These are phyloP conservation scores for Cocos nucifera DNA, from an alignment of 176 grass and related monocot species.

Conservation along the genomic window DNA sequence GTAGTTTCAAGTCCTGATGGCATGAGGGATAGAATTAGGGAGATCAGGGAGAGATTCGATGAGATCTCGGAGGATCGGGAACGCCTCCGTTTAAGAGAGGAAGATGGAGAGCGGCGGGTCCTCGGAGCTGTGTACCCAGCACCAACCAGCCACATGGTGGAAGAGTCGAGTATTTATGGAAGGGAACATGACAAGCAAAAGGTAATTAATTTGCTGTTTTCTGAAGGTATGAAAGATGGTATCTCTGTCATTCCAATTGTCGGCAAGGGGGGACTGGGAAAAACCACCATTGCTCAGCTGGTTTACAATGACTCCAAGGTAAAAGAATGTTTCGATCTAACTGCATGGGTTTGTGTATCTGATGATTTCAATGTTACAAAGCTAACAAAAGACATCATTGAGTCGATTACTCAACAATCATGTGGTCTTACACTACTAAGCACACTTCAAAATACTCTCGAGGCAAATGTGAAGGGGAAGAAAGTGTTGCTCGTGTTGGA, in stretches of 20 bases:
- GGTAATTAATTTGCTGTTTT: slow-evolving; percentile 11
- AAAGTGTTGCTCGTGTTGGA: slow-evolving; percentile 34
- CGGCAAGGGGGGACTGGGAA: slow-evolving; percentile 41
- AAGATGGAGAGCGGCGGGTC: slow-evolving; percentile 10
- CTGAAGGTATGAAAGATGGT: neutral
- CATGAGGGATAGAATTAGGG: slow-evolving; percentile 18
- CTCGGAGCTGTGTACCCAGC: neutral
- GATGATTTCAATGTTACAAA: slow-evolving; percentile 26
- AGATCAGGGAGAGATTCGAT: slow-evolving; percentile 20
- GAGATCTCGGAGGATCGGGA: slow-evolving; percentile 25
- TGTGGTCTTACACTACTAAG: slow-evolving; percentile 6
- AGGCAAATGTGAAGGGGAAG: neutral
- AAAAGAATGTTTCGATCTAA: slow-evolving; percentile 11
- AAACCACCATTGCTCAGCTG: slow-evolving; percentile 41
- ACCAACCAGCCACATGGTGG: slow-evolving; percentile 22
- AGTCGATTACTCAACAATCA: slow-evolving; percentile 10
- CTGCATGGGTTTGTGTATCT: slow-evolving; percentile 34
- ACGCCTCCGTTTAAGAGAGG: slow-evolving; percentile 1
- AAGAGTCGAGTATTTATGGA: slow-evolving; percentile 28
- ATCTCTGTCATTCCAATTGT: slow-evolving; percentile 26
- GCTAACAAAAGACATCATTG: slow-evolving; percentile 6
- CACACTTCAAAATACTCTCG: neutral
- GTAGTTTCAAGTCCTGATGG: neutral
- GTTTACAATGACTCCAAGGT: slow-evolving; percentile 28
- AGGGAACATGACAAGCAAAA: slow-evolving; percentile 23